Percentiles rank a stretch among this genome's conserved stretches.
Conservation (phyloP, 1,284 basidiomycete species). For the Pisolithus thermaeus region DNA sequence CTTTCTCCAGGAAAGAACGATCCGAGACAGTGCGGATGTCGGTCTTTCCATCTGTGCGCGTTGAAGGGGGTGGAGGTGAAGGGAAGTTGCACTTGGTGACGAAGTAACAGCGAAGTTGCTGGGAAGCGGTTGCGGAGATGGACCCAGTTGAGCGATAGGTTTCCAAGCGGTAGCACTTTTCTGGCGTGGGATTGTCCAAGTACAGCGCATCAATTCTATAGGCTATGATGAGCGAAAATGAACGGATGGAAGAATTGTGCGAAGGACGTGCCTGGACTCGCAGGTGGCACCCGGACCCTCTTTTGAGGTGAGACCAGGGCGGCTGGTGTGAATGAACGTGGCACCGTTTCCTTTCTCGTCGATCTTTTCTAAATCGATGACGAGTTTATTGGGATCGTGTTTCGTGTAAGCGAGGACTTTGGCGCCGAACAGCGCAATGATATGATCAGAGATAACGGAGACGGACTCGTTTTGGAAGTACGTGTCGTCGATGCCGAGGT, state of each 20-base stretch:
- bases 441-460: conserved; percentile 84
- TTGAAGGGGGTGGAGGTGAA: conserved; percentile 42
- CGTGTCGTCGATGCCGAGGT: conserved; percentile 92
- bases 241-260: neutral
- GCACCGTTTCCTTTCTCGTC: conserved; percentile 75
- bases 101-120: conserved; percentile 98
- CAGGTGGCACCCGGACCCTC: conserved; percentile 84
- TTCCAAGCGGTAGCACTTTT: conserved; percentile 88
- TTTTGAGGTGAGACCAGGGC: conserved; percentile 75
- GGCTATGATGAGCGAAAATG: conserved; percentile 8
- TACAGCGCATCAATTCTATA: conserved; percentile 86
- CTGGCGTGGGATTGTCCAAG: conserved; percentile 76
- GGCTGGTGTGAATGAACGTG: conserved; percentile 95
- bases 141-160: conserved; percentile 93
- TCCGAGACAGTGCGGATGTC: conserved; percentile 91
- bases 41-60: conserved; percentile 51
- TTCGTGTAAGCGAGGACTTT: conserved; percentile 96
- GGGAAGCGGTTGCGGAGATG: conserved; percentile 81
- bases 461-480: conserved; percentile 81
- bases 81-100: conserved; percentile 89
- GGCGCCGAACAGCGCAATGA: conserved; percentile 94
- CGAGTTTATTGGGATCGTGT: conserved; percentile 84
- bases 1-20: conserved; percentile 89
- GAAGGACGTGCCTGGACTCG: conserved; percentile 59
- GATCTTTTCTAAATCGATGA: conserved; percentile 96